Base-by-base conservation (phyloP, 352 stramenopile species). In the Pythium diclinum region DNA sequence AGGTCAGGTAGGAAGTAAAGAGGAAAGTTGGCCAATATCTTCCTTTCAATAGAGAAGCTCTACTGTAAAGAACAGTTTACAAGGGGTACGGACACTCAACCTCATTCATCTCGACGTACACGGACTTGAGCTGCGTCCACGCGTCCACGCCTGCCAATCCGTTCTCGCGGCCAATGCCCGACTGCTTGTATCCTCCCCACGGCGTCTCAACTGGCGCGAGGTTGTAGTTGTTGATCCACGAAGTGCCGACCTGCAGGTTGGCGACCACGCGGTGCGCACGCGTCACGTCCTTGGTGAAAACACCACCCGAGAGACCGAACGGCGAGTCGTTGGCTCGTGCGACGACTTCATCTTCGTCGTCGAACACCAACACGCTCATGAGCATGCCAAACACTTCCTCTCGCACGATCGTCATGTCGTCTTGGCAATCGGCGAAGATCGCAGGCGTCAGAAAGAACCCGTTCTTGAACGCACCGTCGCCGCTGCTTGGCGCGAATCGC, bases 211-310 rank as follows among this genome's bases (percentile, higher is more conserved):
- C 80, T 5, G 88, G 88, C n/a, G 83, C 74, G 10, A 96, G 77
- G 62, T 96, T 95, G 81, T 97, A 95, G 70, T 92, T 92, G 75
- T 96, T 96, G 64, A 95, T 90, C 85, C 86, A 97, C 33, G 82
- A 79, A 9, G 87, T 95, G 32, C 89, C 89, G 14, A 80, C 84
- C 53, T 93, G 67, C 9, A 97, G 69, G 47, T 85, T 74, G 25
- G 70, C 68, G 9, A 92, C 72, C 42, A 95, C 78, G 21, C 83
- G 80, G 59, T 95, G 88, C 1, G 87, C 88, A 32, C 80, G 80
- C n/a, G 68, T 77, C 11, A 97, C 70, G 62, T 95, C 81, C 40
- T 89, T 87, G 6, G 89, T 96, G 64, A 95, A 95, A 3, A 97
- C 84, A 51, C 82, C 88, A 2, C 83, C 90, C 10, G 83, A 88